Evolutionary conservation across 225 moss, liverwort and hornwort genomes (phyloP).

Genomic region (Asterella californica): DNA sequence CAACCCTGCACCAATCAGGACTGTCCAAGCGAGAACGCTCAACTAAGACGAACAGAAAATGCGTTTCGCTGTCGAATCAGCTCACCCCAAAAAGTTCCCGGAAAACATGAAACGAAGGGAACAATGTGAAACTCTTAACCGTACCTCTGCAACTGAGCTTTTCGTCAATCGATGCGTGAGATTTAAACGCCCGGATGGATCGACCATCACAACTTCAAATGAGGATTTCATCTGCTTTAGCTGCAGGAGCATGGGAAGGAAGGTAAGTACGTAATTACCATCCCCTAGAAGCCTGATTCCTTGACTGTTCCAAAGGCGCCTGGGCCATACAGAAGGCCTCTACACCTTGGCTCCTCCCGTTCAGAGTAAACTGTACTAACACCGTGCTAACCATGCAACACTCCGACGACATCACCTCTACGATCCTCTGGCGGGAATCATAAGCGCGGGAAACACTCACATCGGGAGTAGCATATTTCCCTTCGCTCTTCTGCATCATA

Average conservation of each 20-base stretch:
- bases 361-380: neutral
- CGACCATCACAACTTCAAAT: slow-evolving; percentile 72
- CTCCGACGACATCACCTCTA: neutral
- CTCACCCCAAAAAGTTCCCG: neutral
- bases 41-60: neutral
- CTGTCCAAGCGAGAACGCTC: no score
- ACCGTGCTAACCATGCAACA: neutral
- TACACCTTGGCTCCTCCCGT: neutral
- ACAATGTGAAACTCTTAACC: neutral
- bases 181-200: slow-evolving; percentile 62
- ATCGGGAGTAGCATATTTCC: neutral
- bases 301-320: no score
- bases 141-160: slow-evolving; percentile 67
- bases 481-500: slow-evolving; percentile 19
- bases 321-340: no score
- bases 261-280: neutral
- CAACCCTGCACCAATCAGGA: no score
- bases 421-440: neutral
- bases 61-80: neutral
- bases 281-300: neutral
- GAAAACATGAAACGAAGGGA: neutral
- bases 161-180: slow-evolving; percentile 74
- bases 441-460: neutral
- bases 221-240: slow-evolving; percentile 55
- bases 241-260: slow-evolving; percentile 26